Base-by-base conservation (phyloP, 2,329 filamentous ascomycete genomes). In the Penicillium hordei region DNA sequence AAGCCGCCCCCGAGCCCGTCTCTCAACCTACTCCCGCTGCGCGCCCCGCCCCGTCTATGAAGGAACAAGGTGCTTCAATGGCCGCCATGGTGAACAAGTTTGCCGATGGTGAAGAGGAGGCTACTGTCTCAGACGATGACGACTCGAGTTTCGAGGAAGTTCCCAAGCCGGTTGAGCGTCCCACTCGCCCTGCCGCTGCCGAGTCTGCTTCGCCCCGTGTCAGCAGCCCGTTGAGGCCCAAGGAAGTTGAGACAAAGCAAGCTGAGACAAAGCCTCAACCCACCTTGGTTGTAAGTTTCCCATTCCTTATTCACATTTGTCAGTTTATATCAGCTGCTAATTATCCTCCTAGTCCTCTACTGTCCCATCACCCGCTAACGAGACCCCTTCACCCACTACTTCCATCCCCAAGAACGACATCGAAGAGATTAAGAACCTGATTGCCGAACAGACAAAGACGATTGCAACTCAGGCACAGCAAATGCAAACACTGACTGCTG, bases 121-220 rank as follows among this genome's bases (percentile, higher is more conserved):
- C 78, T 2, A 79, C 80, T 10, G 69, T 77, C 23, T 82, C 83
- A 2, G 81, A 85, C 19, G 86, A 87, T 46, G 88, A 90, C 57
- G 82, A 84, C 29, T 93, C 90, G 1, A 91, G 88, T 76, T 97
- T 97, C 65, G 93, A 97, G 71, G 91, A 96, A 71, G 83, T 94
- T 33, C 76, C 88, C 33, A 91, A 91, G 71, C 90, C 91, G 21
- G 78, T 84, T 12, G 88, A 90, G 66, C 87, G 89, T 46, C 78
- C 77, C n/a, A 66, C 79, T 42, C 68, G 65, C 45, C 60, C 70
- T 17, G 48, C 65, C 21, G 65, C 63, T 8, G 52, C 62, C 21
- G 65, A 65, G 27, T 58, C 68, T 4, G 65, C 71, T 15, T 62
- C 68, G n/a, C 64, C 62, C 4, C 53, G 60, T n/a, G 60, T 72